Percentiles rank a stretch among this genome's conserved stretches.
Evolutionary conservation across 1,284 basidiomycete genomes (phyloP).

Genomic region (Irpex lacteus): DNA sequence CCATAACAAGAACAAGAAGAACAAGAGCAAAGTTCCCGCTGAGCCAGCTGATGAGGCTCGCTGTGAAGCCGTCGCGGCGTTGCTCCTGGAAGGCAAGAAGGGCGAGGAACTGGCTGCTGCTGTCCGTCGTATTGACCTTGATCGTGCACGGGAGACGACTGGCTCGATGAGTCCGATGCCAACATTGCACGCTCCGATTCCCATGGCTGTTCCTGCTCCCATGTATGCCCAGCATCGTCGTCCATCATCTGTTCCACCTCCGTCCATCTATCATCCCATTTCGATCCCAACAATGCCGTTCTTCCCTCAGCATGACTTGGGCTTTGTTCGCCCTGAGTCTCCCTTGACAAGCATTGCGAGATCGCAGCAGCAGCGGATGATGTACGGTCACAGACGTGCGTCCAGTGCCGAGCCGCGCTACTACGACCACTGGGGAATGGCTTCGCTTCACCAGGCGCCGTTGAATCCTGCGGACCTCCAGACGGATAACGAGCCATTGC

Average conservation of each 20-base stretch:
- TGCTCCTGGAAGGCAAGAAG: conserved; percentile 54
- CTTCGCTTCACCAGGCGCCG: conserved; percentile 12
- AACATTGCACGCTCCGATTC: conserved; percentile 12
- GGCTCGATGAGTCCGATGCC: conserved; percentile 20
- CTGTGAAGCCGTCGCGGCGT: conserved; percentile 48
- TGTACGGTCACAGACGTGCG: conserved; percentile 37
- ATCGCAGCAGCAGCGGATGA: conserved; percentile 28
- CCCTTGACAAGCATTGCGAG: conserved; percentile 44
- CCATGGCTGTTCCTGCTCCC: conserved; percentile 7
- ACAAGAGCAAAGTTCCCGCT: conserved; percentile 22
- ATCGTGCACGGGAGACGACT: conserved; percentile 23
- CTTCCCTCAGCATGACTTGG: conserved; percentile 16
- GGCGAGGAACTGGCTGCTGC: conserved; percentile 59
- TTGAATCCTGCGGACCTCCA: conserved; percentile 26
- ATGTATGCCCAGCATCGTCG: conserved; percentile 48
- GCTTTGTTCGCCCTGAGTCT: conserved; percentile 31
- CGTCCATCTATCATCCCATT: conserved; percentile 39
- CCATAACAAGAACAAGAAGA: conserved; percentile 44
- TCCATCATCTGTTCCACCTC: conserved; percentile 60
- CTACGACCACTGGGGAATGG: conserved; percentile 22
- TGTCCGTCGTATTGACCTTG: conserved; percentile 51
- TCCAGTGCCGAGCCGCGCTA: conserved; percentile 35
- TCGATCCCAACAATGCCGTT: conserved; percentile 41
- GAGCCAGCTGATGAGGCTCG: conserved; percentile 39
- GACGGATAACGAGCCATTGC: conserved; percentile 43